Evolutionary conservation across 2,329 filamentous ascomycete species (phyloP).

Genomic region (Cryphonectria naterciae): DNA sequence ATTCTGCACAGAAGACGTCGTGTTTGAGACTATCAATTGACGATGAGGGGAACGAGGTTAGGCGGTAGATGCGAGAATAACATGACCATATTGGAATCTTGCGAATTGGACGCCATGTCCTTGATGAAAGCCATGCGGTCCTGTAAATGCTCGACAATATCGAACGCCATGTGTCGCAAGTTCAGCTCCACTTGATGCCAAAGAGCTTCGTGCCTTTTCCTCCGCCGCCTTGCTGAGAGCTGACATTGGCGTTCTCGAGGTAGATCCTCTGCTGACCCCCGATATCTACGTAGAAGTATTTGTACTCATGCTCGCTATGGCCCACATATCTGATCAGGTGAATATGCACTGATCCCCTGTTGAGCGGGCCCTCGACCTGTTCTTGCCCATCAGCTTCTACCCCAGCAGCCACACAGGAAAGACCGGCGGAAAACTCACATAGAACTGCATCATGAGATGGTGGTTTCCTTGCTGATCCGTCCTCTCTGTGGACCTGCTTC

Average conservation of each 20-base stretch:
- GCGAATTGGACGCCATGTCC: neutral
- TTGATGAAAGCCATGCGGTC: neutral
- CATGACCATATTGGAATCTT: neutral
- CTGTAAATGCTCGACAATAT: neutral
- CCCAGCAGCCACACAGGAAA: constrained; percentile 72
- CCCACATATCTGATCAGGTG: constrained; percentile 75
- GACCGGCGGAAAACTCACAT: constrained; percentile 54
- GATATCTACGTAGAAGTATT: constrained; percentile 79
- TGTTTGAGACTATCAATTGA: neutral
- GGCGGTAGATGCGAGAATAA: neutral
- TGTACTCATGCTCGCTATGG: constrained; percentile 74
- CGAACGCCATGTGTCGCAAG: neutral
- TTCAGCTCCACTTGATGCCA: constrained; percentile 62
- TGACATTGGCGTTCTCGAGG: constrained; percentile 63
- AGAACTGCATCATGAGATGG: constrained; percentile 84
- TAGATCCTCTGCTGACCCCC: constrained; percentile 70
- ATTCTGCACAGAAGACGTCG: neutral
- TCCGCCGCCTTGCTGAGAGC: constrained; percentile 37
- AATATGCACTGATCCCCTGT: constrained; percentile 73
- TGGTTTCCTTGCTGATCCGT: constrained; percentile 77
- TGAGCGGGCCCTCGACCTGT: constrained; percentile 76
- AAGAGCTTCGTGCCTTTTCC: constrained; percentile 58
- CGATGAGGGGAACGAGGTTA: neutral
- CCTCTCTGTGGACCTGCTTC: constrained; percentile 63
- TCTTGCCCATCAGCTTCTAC: constrained; percentile 70